These are phyloP conservation scores for Saccharum officinarum DNA, from an alignment of 176 grass and related monocot species.

Conservation along the genomic window DNA sequence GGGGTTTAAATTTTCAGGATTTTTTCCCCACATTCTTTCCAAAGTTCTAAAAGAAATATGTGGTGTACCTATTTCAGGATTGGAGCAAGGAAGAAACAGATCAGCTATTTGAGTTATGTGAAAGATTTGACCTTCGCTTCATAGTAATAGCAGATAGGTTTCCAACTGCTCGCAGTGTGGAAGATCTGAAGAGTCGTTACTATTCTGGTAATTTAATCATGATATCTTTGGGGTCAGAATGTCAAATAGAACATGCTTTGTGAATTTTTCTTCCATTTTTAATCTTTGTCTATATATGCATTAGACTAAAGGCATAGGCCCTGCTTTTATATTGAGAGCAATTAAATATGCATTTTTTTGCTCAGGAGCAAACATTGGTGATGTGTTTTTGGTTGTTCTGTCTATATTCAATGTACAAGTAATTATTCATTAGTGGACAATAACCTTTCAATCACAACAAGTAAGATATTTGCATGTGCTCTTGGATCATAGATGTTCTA, in stretches of 20 bases:
- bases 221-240: slow-evolving; percentile 42
- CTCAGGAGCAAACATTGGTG: not conserved
- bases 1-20: not conserved
- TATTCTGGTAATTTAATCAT: slow-evolving; percentile 70
- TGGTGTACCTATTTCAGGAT: slow-evolving; percentile 52
- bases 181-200: slow-evolving; percentile 93
- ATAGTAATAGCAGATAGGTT: slow-evolving; percentile 93
- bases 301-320: not conserved
- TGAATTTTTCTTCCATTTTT: not conserved
- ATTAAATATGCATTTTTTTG: slow-evolving; percentile 9
- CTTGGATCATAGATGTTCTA: slow-evolving; percentile 17
- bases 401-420: slow-evolving; percentile 19
- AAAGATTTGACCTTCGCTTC: slow-evolving; percentile 94
- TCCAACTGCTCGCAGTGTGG: slow-evolving; percentile 63
- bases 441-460: not conserved
- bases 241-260: slow-evolving; percentile 3
- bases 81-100: slow-evolving; percentile 98
- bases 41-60: slow-evolving; percentile 21
- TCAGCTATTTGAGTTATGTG: slow-evolving; percentile 81
- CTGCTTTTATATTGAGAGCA: not conserved
- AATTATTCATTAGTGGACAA: not conserved
- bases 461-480: not conserved
- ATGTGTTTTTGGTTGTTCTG: not conserved
- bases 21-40: not conserved
- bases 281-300: not conserved